phyloP scores from a whole-genome alignment of 192 early-diverging fungal genomes.

The Mortierella claussenii region DNA sequence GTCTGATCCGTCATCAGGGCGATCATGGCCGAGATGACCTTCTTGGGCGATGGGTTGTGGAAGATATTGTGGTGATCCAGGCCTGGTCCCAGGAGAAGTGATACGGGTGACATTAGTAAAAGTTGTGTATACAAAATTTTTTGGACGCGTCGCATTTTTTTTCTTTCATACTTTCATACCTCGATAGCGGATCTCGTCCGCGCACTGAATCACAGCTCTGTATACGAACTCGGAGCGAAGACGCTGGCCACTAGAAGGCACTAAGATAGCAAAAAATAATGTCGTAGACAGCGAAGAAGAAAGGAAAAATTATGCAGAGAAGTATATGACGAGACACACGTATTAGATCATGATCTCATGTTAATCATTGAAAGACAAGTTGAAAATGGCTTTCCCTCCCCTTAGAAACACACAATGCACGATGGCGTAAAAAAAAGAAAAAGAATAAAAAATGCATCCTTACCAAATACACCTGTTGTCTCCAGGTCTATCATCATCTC shows the following conservation, averaged over 20 bases:
- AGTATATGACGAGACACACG: neutral
- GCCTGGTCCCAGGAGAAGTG: slow-evolving; percentile 1
- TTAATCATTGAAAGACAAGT: no score
- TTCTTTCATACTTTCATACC: slow-evolving; percentile 13
- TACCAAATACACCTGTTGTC: slow-evolving; percentile 47
- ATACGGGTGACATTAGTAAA: no score
- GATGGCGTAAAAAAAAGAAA: no score
- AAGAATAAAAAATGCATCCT: no score
- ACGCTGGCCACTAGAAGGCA: slow-evolving; percentile 30
- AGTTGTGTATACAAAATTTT: no score
- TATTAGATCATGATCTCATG: no score
- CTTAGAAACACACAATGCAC: no score
- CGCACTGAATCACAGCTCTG: slow-evolving; percentile 31
- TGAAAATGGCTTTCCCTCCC: no score
- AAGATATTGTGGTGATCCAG: slow-evolving; percentile 31
- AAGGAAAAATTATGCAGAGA: neutral
- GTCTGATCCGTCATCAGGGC: slow-evolving; percentile 35
- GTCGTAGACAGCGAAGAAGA: neutral
- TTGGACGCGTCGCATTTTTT: neutral
- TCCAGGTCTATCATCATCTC: slow-evolving; percentile 53
- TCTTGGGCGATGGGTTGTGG: slow-evolving; percentile 41
- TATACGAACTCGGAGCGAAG: slow-evolving; percentile 52
- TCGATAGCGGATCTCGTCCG: slow-evolving; percentile 41
- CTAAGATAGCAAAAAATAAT: slow-evolving; percentile 1
- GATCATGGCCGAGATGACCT: slow-evolving; percentile 47